Evolutionary conservation across 2,329 filamentous ascomycete species (phyloP).

Genomic region (Fragosphaeria purpurea): DNA sequence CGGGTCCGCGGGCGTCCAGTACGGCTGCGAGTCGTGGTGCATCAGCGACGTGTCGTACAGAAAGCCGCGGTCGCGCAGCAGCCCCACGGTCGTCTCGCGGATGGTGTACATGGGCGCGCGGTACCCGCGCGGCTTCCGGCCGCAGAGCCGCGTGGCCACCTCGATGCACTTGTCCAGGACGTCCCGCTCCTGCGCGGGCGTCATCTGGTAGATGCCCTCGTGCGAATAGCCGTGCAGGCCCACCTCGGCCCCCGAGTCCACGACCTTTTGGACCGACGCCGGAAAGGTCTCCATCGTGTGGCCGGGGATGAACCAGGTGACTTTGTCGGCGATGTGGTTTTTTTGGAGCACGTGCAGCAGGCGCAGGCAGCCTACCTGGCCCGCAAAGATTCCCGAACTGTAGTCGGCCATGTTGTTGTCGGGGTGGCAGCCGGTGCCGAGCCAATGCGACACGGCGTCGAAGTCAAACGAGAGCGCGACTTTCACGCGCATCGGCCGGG

Average conservation of each 20-base stretch:
- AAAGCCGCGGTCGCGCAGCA: constrained; percentile 55
- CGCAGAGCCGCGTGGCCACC: background rate
- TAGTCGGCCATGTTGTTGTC: constrained; percentile 41
- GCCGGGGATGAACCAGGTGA: constrained; percentile 41
- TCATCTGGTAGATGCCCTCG: constrained; percentile 40
- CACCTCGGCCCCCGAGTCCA: constrained; percentile 37
- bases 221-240: constrained; percentile 31
- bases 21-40: constrained; percentile 55
- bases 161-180: constrained; percentile 54
- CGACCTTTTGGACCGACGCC: constrained; percentile 29
- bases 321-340: constrained; percentile 54
- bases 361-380: constrained; percentile 46
- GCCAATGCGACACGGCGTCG: constrained; percentile 42
- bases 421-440: constrained; percentile 38
- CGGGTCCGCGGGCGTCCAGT: constrained; percentile 53
- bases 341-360: constrained; percentile 61
- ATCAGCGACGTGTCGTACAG: constrained; percentile 60
- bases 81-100: constrained; percentile 35
- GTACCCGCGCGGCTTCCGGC: constrained; percentile 56
- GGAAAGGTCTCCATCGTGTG: constrained; percentile 40
- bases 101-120: constrained; percentile 39
- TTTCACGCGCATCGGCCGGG: constrained; percentile 10
- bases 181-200: constrained; percentile 61
- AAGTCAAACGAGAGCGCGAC: constrained; percentile 33
- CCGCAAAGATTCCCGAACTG: constrained; percentile 33